These are phyloP conservation scores for Hyphodiscus sp. DNA, from an alignment of 2,329 filamentous ascomycete genomes.

Conservation along the genomic window DNA sequence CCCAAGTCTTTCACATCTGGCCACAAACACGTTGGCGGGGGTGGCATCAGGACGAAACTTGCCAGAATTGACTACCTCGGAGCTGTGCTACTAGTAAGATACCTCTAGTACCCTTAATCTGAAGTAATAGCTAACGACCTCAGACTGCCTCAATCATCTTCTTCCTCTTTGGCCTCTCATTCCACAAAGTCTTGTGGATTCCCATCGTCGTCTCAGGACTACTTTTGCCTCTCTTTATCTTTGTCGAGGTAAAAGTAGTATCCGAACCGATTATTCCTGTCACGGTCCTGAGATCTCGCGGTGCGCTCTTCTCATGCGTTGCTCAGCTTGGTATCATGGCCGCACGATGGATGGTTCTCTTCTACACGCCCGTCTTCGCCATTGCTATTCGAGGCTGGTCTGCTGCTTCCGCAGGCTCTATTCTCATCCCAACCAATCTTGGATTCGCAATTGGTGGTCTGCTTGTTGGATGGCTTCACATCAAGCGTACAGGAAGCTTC, in stretches of 20 bases:
- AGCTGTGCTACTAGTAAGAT: constrained; percentile 56
- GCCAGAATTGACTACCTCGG: constrained; percentile 69
- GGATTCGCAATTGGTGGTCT: constrained; percentile 73
- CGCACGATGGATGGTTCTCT: constrained; percentile 71
- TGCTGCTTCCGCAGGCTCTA: constrained; percentile 64
- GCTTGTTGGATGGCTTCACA: constrained; percentile 67
- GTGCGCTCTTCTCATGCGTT: constrained; percentile 66
- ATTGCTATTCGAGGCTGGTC: constrained; percentile 66
- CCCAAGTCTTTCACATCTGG: constrained; percentile 39
- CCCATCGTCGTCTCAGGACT: constrained; percentile 54
- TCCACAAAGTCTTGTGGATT: constrained; percentile 51
- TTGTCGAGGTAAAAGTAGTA: constrained; percentile 58
- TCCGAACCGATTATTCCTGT: constrained; percentile 70
- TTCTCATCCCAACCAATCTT: constrained; percentile 74
- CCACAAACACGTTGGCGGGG: constrained; percentile 30
- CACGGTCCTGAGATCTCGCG: constrained; percentile 60
- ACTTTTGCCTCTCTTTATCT: constrained; percentile 46
- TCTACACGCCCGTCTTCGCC: constrained; percentile 75
- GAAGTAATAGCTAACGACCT: constrained; percentile 12
- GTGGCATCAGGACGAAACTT: constrained; percentile 47
- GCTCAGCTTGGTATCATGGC: constrained; percentile 75
- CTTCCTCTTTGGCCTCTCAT: constrained; percentile 64
- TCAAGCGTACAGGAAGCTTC: constrained; percentile 66
- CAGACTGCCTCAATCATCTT: constrained; percentile 60
- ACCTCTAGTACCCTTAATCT: not conserved